These are phyloP conservation scores for Darksidea phi DNA, from an alignment of 495 filamentous ascomycete genomes.

Conservation along the genomic window DNA sequence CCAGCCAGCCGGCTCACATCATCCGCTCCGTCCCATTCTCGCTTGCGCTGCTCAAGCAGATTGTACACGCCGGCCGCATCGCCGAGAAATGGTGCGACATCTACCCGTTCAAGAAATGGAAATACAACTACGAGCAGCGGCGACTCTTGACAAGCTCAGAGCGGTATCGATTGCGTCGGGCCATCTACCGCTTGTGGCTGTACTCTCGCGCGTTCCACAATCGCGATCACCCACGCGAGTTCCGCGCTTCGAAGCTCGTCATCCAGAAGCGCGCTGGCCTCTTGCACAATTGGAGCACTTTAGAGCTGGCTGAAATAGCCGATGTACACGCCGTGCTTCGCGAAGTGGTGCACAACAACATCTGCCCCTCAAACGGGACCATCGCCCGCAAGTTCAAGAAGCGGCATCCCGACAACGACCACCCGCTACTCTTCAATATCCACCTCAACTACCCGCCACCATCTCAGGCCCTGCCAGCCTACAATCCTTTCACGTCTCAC, in stretches of 20 bases:
- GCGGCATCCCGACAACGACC: slow-evolving; percentile 52
- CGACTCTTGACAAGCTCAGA: slow-evolving; percentile 60
- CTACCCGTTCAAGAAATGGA: slow-evolving; percentile 71
- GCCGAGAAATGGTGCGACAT: slow-evolving; percentile 64
- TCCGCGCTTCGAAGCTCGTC: slow-evolving; percentile 48
- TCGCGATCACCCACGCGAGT: slow-evolving; percentile 47
- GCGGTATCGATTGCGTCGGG: slow-evolving; percentile 59
- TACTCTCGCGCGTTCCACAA: slow-evolving; percentile 60
- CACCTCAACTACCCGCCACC: slow-evolving; percentile 51
- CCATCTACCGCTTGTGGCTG: slow-evolving; percentile 69
- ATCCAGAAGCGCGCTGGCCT: slow-evolving; percentile 53
- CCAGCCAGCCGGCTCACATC: slow-evolving; percentile 55
- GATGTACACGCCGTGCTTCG: slow-evolving; percentile 52
- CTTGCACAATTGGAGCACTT: slow-evolving; percentile 57
- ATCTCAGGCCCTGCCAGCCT: slow-evolving; percentile 13
- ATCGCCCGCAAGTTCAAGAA: slow-evolving; percentile 59
- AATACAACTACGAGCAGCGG: slow-evolving; percentile 56
- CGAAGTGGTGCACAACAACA: slow-evolving; percentile 54
- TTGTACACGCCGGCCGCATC: slow-evolving; percentile 57
- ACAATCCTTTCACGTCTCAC: slow-evolving; percentile 26
- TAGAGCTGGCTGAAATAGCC: slow-evolving; percentile 58
- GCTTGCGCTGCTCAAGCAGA: slow-evolving; percentile 55
- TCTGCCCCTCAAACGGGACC: slow-evolving; percentile 62
- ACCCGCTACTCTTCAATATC: slow-evolving; percentile 55
- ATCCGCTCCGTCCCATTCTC: slow-evolving; percentile 52